phyloP scores from a whole-genome alignment of 768 basidiomycete genomes.

The Lactarius hengduanensis region DNA sequence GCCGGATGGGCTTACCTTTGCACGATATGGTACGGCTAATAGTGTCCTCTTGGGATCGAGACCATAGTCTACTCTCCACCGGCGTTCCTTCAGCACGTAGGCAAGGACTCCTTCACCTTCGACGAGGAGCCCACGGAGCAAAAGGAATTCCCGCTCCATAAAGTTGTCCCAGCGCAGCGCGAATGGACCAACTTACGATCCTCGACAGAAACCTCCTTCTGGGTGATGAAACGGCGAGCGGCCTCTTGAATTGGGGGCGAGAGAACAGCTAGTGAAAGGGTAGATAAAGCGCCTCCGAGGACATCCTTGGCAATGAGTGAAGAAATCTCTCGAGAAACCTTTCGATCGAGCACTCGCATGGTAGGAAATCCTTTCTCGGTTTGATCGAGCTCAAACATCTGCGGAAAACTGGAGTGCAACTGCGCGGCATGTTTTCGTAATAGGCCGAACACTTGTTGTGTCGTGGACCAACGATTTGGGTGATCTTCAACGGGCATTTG shows the following conservation, averaged over 20 bases:
- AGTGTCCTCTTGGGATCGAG: constrained; percentile 43
- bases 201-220: constrained; percentile 1
- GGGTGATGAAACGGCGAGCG: constrained; percentile 4
- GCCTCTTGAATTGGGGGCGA: background rate
- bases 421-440: constrained; percentile 26
- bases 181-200: background rate
- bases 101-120: constrained; percentile 38
- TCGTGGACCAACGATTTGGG: constrained; percentile 45
- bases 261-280: background rate
- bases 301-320: constrained; percentile 9
- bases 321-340: background rate
- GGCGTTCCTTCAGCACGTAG: constrained; percentile 39
- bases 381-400: constrained; percentile 1
- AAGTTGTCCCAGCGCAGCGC: constrained; percentile 10
- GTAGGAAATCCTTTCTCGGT: constrained; percentile 5
- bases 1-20: constrained; percentile 32
- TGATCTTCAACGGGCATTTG: constrained; percentile 40
- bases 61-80: constrained; percentile 55
- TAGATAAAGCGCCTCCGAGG: background rate
- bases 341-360: constrained; percentile 6
- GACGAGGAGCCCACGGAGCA: constrained; percentile 46
- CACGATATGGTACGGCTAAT: constrained; percentile 52
- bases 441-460: constrained; percentile 41
- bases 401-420: background rate
- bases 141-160: constrained; percentile 44